Evolutionary conservation across 176 grass and related monocot species (phyloP).

Genomic region (Poa annua): DNA sequence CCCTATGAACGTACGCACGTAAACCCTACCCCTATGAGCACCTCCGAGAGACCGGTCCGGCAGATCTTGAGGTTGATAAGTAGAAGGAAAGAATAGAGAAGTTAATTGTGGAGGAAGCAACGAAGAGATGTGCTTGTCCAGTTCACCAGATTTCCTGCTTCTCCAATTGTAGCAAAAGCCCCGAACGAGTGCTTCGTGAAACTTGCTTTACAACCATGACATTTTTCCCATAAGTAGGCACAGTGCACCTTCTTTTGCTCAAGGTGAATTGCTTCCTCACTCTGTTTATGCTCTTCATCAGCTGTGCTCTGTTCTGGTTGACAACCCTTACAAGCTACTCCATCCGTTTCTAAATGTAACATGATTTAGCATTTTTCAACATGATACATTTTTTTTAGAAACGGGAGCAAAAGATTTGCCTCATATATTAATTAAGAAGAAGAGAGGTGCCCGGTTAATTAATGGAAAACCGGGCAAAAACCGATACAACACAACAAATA

Average conservation of each 20-base stretch:
- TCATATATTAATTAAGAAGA: no score
- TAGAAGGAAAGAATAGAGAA: slow-evolving; percentile 95
- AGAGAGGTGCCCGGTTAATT: no score
- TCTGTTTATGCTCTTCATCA: slow-evolving; percentile 48
- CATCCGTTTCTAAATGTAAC: no score
- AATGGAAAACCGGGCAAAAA: no score
- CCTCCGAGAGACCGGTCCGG: no score
- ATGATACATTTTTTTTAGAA: no score
- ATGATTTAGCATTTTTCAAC: no score
- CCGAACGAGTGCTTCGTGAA: slow-evolving; percentile 76
- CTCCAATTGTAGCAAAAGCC: slow-evolving; percentile 57
- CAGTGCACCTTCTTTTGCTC: slow-evolving; percentile 55
- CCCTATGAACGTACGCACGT: no score
- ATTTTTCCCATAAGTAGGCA: slow-evolving; percentile 58
- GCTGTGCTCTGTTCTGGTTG: not conserved
- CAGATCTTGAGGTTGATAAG: no score
- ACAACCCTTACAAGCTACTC: slow-evolving; percentile 14
- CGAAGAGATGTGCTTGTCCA: slow-evolving; percentile 50
- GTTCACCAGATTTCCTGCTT: slow-evolving; percentile 62
- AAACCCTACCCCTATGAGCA: no score
- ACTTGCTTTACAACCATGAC: slow-evolving; percentile 72
- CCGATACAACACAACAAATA: no score
- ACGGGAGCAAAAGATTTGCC: no score
- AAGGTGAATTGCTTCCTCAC: slow-evolving; percentile 36
- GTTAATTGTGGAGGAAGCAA: slow-evolving; percentile 91